Percentiles rank a stretch among this genome's conserved stretches.
Evolutionary conservation across 371 early-diverging fungal species (phyloP).

Genomic region (Coemansia sp.): DNA sequence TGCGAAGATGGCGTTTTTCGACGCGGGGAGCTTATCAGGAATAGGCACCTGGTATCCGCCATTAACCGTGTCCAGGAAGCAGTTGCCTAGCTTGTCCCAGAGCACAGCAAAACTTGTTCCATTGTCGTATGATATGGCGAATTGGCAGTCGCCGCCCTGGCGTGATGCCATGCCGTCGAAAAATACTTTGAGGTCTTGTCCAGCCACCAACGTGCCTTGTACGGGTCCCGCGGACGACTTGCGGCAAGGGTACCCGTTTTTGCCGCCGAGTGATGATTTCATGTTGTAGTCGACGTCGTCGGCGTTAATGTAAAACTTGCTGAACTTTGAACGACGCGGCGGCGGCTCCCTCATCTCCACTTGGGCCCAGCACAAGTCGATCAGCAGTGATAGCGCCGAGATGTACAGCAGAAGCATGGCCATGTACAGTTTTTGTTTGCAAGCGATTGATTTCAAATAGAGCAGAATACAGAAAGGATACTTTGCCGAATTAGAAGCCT

Average conservation of each 20-base stretch:
- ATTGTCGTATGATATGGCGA: constrained; percentile 45
- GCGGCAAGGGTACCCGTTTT: constrained; percentile 40
- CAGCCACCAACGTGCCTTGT: constrained; percentile 38
- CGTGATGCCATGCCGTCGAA: constrained; percentile 40
- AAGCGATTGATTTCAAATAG: too few species aligned
- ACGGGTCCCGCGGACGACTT: constrained; percentile 21
- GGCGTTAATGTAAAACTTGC: constrained; percentile 29
- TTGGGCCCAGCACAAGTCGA: constrained; percentile 20
- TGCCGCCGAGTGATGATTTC: constrained; percentile 38
- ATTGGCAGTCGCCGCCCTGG: constrained; percentile 49
- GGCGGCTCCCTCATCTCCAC: constrained; percentile 46
- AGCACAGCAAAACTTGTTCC: constrained; percentile 43
- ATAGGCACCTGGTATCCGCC: constrained; percentile 43
- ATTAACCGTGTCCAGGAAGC: constrained; percentile 45
- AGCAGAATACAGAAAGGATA: too few species aligned
- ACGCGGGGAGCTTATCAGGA: constrained; percentile 31
- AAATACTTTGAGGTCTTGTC: constrained; percentile 41
- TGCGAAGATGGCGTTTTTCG: constrained; percentile 51
- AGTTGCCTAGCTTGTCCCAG: constrained; percentile 43
- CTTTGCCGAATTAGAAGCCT: too few species aligned
- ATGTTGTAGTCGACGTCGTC: constrained; percentile 50
- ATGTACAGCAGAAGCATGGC: neutral
- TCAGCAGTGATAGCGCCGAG: neutral
- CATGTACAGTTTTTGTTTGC: too few species aligned
- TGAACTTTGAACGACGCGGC: constrained; percentile 47